phyloP scores from a whole-genome alignment of 164 flowering plant genomes.

The Protea cynaroides region DNA sequence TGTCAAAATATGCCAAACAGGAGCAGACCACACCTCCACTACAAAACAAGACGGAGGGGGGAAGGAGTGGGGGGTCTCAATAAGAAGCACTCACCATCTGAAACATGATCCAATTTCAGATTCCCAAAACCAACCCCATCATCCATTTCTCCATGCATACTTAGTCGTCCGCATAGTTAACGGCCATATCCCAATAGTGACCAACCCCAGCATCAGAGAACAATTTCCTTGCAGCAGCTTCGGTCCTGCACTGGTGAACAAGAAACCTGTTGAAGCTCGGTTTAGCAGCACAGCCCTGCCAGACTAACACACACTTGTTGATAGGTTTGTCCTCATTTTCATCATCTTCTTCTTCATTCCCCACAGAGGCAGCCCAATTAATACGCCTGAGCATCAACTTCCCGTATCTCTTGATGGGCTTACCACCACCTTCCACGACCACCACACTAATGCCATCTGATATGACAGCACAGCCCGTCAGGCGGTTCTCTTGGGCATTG shows the following conservation, averaged over 20 bases:
- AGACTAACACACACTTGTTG: slow-evolving; percentile 72
- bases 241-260: slow-evolving; percentile 80
- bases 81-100: too few species aligned
- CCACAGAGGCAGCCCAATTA: slow-evolving; percentile 75
- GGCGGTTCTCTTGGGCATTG: slow-evolving; percentile 81
- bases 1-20: too few species aligned
- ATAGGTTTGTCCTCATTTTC: slow-evolving; percentile 43
- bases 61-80: too few species aligned
- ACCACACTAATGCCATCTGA: slow-evolving; percentile 69
- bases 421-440: slow-evolving; percentile 89
- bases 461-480: slow-evolving; percentile 77
- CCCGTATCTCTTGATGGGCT: slow-evolving; percentile 81
- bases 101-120: too few species aligned
- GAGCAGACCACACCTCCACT: too few species aligned
- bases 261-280: slow-evolving; percentile 61
- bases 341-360: slow-evolving; percentile 31
- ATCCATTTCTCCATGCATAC: slow-evolving; percentile 8
- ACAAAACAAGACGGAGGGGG: too few species aligned
- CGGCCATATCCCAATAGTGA: slow-evolving; percentile 93
- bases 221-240: slow-evolving; percentile 77
- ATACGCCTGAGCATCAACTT: slow-evolving; percentile 89
- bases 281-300: slow-evolving; percentile 95
- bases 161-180: slow-evolving; percentile 57
- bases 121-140: too few species aligned
- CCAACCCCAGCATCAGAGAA: slow-evolving; percentile 86